Conservation (phyloP, 768 basidiomycete genomes). For the Pilatotrama ljubarskyi region DNA sequence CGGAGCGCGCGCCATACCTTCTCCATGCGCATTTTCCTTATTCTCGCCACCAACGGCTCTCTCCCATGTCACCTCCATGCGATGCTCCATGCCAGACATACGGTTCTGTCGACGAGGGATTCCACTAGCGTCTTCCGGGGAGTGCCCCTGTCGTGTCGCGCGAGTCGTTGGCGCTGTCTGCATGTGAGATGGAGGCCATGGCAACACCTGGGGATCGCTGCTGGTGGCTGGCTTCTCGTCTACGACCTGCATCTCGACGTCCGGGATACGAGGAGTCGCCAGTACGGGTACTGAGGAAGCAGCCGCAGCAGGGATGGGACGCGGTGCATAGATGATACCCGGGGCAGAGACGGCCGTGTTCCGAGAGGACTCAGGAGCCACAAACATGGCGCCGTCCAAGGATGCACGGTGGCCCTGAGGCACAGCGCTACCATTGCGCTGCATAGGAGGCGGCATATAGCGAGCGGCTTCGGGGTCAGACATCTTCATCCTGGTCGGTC, state of each 20-base stretch:
- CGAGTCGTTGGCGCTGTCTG: not conserved
- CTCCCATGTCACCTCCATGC: constrained; percentile 8
- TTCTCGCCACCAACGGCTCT: constrained; percentile 24
- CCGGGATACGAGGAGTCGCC: constrained; percentile 42
- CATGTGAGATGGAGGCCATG: constrained; percentile 22
- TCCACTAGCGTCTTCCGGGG: not conserved
- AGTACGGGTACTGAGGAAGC: constrained; percentile 37
- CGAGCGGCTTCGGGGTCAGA: not conserved
- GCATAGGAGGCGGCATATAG: not conserved
- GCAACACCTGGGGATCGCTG: constrained; percentile 41
- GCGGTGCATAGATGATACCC: constrained; percentile 24
- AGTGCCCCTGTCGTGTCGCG: not conserved
- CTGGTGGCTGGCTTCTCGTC: constrained; percentile 49
- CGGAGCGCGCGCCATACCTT: constrained; percentile 26
- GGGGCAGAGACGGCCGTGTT: constrained; percentile 13
- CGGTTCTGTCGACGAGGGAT: constrained; percentile 1
- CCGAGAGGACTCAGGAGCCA: constrained; percentile 7
- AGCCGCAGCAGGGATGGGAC: constrained; percentile 22
- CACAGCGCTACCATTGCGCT: not conserved
- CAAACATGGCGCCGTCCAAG: not conserved
- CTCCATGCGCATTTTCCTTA: constrained; percentile 41
- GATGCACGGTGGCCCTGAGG: constrained; percentile 18
- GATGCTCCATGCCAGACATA: constrained; percentile 13
- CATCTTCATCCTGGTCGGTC: not conserved
- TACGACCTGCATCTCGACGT: constrained; percentile 42